Percentiles rank a stretch among this genome's conserved stretches.
Conservation (phyloP, 139 green algal species). For the Auxenochlorella protothecoides region DNA sequence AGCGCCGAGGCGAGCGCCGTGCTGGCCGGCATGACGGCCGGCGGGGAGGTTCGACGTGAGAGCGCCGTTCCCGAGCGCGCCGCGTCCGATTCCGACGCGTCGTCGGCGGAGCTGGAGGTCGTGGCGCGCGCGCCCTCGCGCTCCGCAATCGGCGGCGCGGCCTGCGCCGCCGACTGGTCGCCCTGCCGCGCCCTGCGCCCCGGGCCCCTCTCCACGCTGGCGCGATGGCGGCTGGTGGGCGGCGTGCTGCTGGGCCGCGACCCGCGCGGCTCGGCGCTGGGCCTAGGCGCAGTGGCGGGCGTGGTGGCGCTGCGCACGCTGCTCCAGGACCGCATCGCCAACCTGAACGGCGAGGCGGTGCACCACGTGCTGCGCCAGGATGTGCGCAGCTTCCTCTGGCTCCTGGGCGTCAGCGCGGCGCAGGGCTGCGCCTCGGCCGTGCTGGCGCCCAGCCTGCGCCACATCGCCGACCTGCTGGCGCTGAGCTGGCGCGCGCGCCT, state of each 20-base stretch:
- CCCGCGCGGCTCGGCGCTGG: constrained; percentile 1
- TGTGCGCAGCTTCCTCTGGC: constrained; percentile 2
- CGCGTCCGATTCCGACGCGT: too few species aligned
- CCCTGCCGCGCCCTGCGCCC: too few species aligned
- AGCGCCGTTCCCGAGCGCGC: too few species aligned
- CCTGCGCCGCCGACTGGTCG: too few species aligned
- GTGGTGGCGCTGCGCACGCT: constrained; percentile 50
- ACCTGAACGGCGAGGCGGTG: constrained; percentile 55
- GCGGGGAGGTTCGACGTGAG: too few species aligned
- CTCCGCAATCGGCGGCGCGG: too few species aligned
- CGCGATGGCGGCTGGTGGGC: constrained; percentile 3
- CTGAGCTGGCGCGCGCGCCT: constrained; percentile 51
- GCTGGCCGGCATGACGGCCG: constrained; percentile 18
- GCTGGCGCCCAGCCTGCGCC: constrained; percentile 51
- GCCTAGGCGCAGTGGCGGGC: constrained; percentile 21
- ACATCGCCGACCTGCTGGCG: constrained; percentile 50
- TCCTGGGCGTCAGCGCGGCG: constrained; percentile 36
- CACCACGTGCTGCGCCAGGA: constrained; percentile 60
- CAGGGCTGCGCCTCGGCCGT: constrained; percentile 49
- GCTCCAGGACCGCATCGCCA: constrained; percentile 58
- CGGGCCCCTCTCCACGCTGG: too few species aligned
- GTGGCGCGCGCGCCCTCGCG: too few species aligned
- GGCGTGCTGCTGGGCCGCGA: constrained; percentile 25
- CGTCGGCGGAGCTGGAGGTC: too few species aligned
- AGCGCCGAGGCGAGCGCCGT: constrained; percentile 9